Evolutionary conservation across 176 grass and related monocot species (phyloP).

Genomic region (Zea luxurians): DNA sequence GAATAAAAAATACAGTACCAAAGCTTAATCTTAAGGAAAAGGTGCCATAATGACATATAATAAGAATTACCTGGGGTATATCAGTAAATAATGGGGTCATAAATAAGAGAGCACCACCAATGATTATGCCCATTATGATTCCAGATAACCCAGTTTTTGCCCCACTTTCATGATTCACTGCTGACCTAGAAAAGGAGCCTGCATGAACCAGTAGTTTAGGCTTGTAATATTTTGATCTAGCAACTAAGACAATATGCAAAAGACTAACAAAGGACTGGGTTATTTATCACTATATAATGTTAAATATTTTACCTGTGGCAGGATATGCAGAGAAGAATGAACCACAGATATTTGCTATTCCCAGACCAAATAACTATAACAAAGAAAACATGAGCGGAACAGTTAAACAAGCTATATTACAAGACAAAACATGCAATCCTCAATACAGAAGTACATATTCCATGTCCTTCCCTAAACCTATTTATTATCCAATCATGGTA

Average conservation of each 20-base stretch:
- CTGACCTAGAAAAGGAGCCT: slow-evolving; percentile 99
- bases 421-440: neutral
- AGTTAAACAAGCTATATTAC: slow-evolving; percentile 25
- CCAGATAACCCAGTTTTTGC: slow-evolving; percentile 86
- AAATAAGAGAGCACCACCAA: slow-evolving; percentile 83
- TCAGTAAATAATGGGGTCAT: slow-evolving; percentile 95
- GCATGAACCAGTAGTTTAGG: slow-evolving; percentile 36
- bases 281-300: slow-evolving; percentile 21
- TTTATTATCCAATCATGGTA: neutral
- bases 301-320: slow-evolving; percentile 68
- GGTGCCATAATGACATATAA: neutral
- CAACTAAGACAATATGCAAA: slow-evolving; percentile 14
- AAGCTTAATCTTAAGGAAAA: slow-evolving; percentile 3
- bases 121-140: slow-evolving; percentile 95
- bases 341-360: slow-evolving; percentile 89
- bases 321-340: slow-evolving; percentile 93
- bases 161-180: slow-evolving; percentile 95
- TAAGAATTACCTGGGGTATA: slow-evolving; percentile 80
- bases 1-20: neutral
- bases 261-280: slow-evolving; percentile 13
- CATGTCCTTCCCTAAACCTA: neutral
- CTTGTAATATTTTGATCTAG: slow-evolving; percentile 9
- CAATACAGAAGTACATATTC: slow-evolving; percentile 17
- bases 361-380: slow-evolving; percentile 88
- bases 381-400: slow-evolving; percentile 12